These are phyloP conservation scores for Streptanthus diversifolius DNA, from an alignment of 345 rosid genomes.

Conservation along the genomic window DNA sequence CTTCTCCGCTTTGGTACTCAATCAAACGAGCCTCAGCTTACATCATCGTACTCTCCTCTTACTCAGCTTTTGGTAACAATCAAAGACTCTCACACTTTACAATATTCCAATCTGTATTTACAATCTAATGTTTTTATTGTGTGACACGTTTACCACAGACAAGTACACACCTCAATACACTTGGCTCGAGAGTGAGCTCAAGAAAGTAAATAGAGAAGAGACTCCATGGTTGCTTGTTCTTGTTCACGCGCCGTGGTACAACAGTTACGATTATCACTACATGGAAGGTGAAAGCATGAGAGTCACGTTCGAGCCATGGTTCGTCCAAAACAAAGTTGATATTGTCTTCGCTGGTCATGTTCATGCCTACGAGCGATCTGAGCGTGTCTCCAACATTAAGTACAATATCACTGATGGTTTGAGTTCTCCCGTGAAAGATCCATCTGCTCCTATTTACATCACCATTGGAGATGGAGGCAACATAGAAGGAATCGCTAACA, in stretches of 20 bases:
- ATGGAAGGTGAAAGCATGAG: conserved; percentile 63
- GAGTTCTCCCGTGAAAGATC: conserved; percentile 41
- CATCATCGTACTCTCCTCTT: conserved; percentile 45
- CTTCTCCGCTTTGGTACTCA: conserved; percentile 51
- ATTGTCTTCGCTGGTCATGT: conserved; percentile 51
- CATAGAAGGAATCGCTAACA: conserved; percentile 61
- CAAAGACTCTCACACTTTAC: not conserved
- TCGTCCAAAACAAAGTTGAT: conserved; percentile 46
- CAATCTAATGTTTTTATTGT: not conserved
- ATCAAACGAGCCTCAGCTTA: conserved; percentile 45
- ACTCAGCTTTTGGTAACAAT: conserved; percentile 46
- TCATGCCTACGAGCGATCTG: conserved; percentile 48
- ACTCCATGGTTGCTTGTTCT: conserved; percentile 39
- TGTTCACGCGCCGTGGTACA: conserved; percentile 35
- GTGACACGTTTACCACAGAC: not conserved
- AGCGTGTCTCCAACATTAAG: conserved; percentile 48
- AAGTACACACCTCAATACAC: conserved; percentile 41
- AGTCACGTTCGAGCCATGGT: conserved; percentile 45
- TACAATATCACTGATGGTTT: conserved; percentile 52
- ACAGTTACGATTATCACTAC: conserved; percentile 36
- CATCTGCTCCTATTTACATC: conserved; percentile 53
- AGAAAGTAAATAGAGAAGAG: conserved; percentile 39
- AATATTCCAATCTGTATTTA: not conserved
- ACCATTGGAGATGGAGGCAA: conserved; percentile 80
- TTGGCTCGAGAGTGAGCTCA: conserved; percentile 34